Base-by-base conservation (phyloP, 306 rosid genomes). In the Medicago arabica region DNA sequence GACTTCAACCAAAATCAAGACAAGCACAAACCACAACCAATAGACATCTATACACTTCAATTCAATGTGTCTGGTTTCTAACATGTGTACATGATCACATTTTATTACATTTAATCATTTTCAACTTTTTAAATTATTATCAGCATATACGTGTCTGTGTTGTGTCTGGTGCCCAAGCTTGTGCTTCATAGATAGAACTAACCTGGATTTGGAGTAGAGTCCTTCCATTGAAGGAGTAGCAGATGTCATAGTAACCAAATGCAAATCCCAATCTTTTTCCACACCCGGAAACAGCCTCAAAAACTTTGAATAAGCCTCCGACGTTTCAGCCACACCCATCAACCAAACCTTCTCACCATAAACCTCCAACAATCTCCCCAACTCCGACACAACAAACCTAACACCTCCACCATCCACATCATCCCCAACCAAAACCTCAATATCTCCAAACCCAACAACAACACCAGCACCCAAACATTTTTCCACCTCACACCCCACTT, bases 181-280 rank as follows among this genome's bases (percentile, higher is more conserved):
- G 12, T 53, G 0, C 9, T 16, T 17, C 61, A 55, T 55, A 55
- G 31, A 54, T 17, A 34, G 43, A 54, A 69, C 53, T 38, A 71
- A 91, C 98, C 98, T 88, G 80, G 98, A 90, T 76, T 91, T 91
- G 7, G 90, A 77, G 86, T 78, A 76, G 57, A 74, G 61, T 39
- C 79, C 89, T 79, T 87, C 93, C 53, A 71, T 54, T 39, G 89
- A 84, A 78, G 90, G 82, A 23, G 85, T 85, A 2, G 91, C 83
- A 46, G 93, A 92, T 74, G 96, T 90, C 17, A 94, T 85, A 75
- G 98, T 92, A 51, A 94, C 81, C 25, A 82, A 46, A 77, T 87
- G 87, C 73, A 94, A 81, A 80, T 85, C 96, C 98, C 90, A 94
- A 69, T 90, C 93, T 31, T 85, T 90, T 34, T 86, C 95, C 16